These are phyloP conservation scores for Didymella keratinophila DNA, from an alignment of 2,329 filamentous ascomycete genomes.

Conservation along the genomic window DNA sequence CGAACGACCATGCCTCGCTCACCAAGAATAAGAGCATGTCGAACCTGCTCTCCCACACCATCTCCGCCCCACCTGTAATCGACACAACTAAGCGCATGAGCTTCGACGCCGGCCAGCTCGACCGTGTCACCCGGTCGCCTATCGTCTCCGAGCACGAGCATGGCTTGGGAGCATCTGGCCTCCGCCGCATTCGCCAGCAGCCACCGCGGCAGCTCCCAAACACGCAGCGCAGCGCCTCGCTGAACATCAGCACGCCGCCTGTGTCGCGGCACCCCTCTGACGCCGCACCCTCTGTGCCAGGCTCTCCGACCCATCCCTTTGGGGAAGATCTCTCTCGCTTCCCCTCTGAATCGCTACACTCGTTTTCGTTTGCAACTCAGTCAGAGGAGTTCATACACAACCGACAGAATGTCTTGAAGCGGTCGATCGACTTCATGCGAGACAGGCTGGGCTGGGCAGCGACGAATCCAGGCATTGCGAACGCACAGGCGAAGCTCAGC, in stretches of 20 bases:
- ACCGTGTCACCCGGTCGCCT: conserved; percentile 78
- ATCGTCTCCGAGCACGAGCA: conserved; percentile 87
- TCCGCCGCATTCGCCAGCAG: conserved; percentile 92
- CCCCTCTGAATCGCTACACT: conserved; percentile 94
- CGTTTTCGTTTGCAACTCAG: conserved; percentile 96
- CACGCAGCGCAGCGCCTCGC: conserved; percentile 72
- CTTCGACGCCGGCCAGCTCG: conserved; percentile 74
- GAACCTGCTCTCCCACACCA: conserved; percentile 53
- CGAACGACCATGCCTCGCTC: conserved; percentile 47
- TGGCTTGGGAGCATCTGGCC: conserved; percentile 82
- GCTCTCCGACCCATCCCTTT: conserved; percentile 73
- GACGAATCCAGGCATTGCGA: conserved; percentile 77
- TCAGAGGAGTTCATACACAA: conserved; percentile 91
- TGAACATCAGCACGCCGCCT: conserved; percentile 69
- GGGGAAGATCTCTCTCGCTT: conserved; percentile 91
- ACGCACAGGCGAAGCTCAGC: conserved; percentile 80
- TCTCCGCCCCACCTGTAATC: conserved; percentile 51
- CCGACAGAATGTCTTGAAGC: conserved; percentile 89
- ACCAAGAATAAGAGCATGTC: conserved; percentile 60
- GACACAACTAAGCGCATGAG: conserved; percentile 74
- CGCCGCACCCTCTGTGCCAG: conserved; percentile 67
- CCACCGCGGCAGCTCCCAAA: conserved; percentile 63
- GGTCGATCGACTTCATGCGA: conserved; percentile 95
- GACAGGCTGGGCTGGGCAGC: conserved; percentile 86
- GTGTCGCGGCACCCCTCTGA: conserved; percentile 58